Conservation (phyloP, 352 stramenopile genomes). For the Aphanomyces cochlioides region DNA sequence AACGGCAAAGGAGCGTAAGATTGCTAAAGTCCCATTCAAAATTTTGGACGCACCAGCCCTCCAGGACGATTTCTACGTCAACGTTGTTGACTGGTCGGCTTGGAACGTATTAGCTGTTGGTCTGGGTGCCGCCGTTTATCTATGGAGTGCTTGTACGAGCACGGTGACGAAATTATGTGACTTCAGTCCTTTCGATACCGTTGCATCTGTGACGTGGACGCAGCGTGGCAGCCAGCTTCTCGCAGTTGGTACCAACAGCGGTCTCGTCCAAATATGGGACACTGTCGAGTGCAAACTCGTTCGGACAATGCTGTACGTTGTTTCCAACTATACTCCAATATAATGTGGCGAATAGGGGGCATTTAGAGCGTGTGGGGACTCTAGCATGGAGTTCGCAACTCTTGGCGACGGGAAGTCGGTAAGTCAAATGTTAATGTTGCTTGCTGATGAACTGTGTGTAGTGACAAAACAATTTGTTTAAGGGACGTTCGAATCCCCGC, state of each 20-base stretch:
- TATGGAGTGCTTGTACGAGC: slow-evolving; percentile 92
- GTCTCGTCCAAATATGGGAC: slow-evolving; percentile 95
- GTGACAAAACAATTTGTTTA: slow-evolving; percentile 77
- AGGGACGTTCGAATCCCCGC: slow-evolving; percentile 83
- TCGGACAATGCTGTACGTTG: slow-evolving; percentile 78
- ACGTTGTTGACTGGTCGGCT: slow-evolving; percentile 96
- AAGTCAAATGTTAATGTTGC: slow-evolving; percentile 43
- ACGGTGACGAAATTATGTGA: slow-evolving; percentile 95
- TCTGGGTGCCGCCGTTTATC: slow-evolving; percentile 91
- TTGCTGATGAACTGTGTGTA: not conserved
- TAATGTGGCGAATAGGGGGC: slow-evolving; percentile 48
- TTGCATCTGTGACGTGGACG: slow-evolving; percentile 94
- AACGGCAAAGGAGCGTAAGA: slow-evolving; percentile 45
- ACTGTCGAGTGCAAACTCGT: slow-evolving; percentile 82
- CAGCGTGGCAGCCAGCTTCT: slow-evolving; percentile 85
- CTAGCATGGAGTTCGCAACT: slow-evolving; percentile 89
- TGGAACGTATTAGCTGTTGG: slow-evolving; percentile 94
- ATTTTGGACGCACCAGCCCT: slow-evolving; percentile 95
- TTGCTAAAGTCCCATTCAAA: slow-evolving; percentile 94
- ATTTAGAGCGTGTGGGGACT: slow-evolving; percentile 90
- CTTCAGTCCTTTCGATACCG: slow-evolving; percentile 64
- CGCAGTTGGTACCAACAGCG: slow-evolving; percentile 91
- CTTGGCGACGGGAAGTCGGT: slow-evolving; percentile 92
- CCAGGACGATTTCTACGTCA: slow-evolving; percentile 98
- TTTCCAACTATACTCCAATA: not conserved